A percentile compares a stretch with the other conserved stretches of the same genome.
Conservation (phyloP, 768 basidiomycete genomes). For the Mycena indigotica region DNA sequence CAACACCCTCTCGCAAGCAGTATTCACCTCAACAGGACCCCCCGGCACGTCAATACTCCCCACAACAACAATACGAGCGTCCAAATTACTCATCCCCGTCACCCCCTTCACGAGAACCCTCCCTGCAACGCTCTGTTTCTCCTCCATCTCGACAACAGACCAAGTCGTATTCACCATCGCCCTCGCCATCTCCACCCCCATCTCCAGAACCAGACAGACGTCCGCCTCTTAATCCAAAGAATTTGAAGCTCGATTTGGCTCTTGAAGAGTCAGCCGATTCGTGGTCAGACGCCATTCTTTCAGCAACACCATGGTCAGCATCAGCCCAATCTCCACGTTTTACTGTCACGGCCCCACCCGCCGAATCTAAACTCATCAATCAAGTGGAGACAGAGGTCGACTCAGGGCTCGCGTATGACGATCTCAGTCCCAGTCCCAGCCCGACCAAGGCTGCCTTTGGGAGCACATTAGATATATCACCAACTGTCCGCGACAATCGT, state of each 20-base stretch:
- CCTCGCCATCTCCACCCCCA: constrained; percentile 5
- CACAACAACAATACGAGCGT: neutral
- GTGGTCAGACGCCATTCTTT: constrained; percentile 22
- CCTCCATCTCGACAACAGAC: neutral
- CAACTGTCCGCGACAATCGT: constrained; percentile 11
- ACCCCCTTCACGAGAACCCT: neutral
- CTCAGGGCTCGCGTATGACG: constrained; percentile 12
- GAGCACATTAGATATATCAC: neutral
- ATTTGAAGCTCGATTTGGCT: constrained; percentile 19
- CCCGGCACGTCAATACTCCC: neutral
- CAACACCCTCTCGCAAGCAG: neutral
- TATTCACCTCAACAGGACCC: neutral
- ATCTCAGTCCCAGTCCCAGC: constrained; percentile 5
- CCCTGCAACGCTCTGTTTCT: neutral
- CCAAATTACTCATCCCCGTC: neutral
- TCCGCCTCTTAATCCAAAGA: constrained; percentile 13
- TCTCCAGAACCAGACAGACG: constrained; percentile 4
- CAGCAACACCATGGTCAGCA: constrained; percentile 20
- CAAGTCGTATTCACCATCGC: neutral
- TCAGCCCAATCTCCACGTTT: constrained; percentile 12
- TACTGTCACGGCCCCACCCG: constrained; percentile 14
- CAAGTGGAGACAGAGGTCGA: constrained; percentile 5
- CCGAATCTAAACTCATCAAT: neutral
- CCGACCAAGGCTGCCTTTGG: constrained; percentile 6
- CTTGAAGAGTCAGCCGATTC: constrained; percentile 5